phyloP scores from a whole-genome alignment of 768 basidiomycete genomes.

The Podaxis mareebaensis region DNA sequence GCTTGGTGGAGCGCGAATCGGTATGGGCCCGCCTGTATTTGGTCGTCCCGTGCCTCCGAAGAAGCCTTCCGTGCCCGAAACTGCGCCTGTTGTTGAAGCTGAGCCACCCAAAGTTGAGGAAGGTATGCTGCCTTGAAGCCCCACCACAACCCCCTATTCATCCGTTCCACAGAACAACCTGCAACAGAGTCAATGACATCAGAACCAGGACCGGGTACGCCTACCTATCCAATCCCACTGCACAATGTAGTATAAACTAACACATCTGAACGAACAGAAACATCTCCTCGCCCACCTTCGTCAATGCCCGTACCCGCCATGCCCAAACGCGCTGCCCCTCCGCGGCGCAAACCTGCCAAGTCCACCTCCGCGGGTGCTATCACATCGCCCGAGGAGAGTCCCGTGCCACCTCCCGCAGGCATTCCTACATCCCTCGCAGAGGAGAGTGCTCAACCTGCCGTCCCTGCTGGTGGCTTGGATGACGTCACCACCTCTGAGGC shows the following conservation, averaged over 20 bases:
- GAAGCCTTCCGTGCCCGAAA: conserved; percentile 22
- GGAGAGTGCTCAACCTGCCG: not conserved
- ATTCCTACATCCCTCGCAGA: not conserved
- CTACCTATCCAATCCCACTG: not conserved
- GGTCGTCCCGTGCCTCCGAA: conserved; percentile 40
- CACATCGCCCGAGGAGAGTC: conserved; percentile 4
- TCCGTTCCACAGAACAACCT: not conserved
- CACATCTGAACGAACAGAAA: not conserved
- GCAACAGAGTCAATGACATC: not conserved
- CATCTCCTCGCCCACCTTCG: conserved; percentile 39
- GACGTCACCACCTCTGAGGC: conserved; percentile 1
- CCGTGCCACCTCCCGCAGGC: not conserved
- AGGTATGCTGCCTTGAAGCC: not conserved
- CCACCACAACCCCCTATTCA: not conserved
- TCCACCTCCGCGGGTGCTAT: not conserved
- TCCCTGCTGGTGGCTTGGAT: not conserved
- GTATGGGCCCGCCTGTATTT: conserved; percentile 78
- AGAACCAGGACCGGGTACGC: not conserved
- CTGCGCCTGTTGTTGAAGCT: conserved; percentile 1
- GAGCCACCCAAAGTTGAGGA: not conserved
- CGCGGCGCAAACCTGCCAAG: conserved; percentile 53
- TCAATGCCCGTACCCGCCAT: conserved; percentile 76
- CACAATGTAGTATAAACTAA: not conserved
- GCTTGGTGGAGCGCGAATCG: conserved; percentile 81
- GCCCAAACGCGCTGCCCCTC: conserved; percentile 75